Conservation (phyloP, 2,329 filamentous ascomycete species). For the Ophiocordyceps robertsii region DNA sequence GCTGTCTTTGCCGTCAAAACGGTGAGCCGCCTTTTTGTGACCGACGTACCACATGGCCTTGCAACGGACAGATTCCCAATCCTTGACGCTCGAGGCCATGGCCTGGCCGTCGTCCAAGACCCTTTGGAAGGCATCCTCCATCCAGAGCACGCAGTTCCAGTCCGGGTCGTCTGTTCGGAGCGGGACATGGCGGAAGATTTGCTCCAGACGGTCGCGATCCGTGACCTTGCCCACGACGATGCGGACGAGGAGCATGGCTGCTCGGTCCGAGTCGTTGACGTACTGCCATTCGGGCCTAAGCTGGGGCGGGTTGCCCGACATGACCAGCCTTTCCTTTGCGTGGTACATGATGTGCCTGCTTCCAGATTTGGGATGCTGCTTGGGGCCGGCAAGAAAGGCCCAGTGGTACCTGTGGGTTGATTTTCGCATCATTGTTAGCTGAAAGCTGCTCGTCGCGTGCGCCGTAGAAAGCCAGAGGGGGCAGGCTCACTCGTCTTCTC, state of each 20-base stretch:
- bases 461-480: not conserved
- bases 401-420: constrained; percentile 19
- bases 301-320: constrained; percentile 2
- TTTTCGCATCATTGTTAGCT: not conserved
- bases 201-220: constrained; percentile 11
- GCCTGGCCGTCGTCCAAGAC: constrained; percentile 14
- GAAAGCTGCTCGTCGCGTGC: not conserved
- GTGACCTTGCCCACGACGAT: constrained; percentile 17
- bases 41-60: constrained; percentile 23
- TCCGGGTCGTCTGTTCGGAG: constrained; percentile 13
- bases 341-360: constrained; percentile 16
- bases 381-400: constrained; percentile 23
- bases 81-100: constrained; percentile 16
- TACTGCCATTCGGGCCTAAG: constrained; percentile 13
- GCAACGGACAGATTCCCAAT: constrained; percentile 21
- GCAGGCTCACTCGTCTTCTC: constrained; percentile 5
- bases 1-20: constrained; percentile 21
- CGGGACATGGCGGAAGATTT: constrained; percentile 16
- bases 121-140: constrained; percentile 23
- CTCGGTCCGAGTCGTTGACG: constrained; percentile 4
- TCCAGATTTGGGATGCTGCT: constrained; percentile 7
- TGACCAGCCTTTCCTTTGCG: constrained; percentile 14
- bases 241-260: constrained; percentile 10
- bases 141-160: constrained; percentile 31
- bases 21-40: constrained; percentile 22